Conservation (phyloP, 345 rosid species). For the Syzygium aromaticum region DNA sequence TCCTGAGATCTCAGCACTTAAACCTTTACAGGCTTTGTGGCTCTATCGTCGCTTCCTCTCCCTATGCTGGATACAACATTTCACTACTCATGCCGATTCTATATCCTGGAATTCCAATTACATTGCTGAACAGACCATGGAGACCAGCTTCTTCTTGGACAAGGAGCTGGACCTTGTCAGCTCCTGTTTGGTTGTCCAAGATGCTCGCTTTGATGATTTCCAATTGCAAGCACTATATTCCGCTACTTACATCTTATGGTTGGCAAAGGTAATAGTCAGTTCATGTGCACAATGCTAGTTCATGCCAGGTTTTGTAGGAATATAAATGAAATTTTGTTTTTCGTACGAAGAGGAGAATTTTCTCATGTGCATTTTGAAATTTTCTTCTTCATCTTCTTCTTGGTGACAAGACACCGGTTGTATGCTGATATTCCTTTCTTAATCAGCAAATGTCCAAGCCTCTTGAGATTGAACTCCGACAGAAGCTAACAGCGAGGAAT, state of each 20-base stretch:
- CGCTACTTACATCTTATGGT: constrained; percentile 55
- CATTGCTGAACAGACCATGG: constrained; percentile 10
- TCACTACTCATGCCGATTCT: constrained; percentile 7
- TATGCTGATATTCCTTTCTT: not conserved
- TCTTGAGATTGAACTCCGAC: not conserved
- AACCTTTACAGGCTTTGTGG: constrained; percentile 60
- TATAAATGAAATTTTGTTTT: not conserved
- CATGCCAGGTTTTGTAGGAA: not conserved
- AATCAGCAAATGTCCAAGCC: constrained; percentile 7
- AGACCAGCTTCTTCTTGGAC: constrained; percentile 30
- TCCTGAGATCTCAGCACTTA: not conserved
- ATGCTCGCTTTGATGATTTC: constrained; percentile 51
- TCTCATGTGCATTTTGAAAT: not conserved
- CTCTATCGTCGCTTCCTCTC: constrained; percentile 80
- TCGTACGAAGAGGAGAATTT: not conserved
- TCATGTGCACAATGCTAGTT: not conserved
- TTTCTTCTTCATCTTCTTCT: not conserved
- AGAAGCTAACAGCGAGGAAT: not conserved
- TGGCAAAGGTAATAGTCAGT: constrained; percentile 46
- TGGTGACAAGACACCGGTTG: not conserved
- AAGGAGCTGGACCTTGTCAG: constrained; percentile 44
- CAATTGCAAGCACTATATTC: constrained; percentile 59
- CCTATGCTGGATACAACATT: constrained; percentile 38
- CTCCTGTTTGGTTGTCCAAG: constrained; percentile 41
- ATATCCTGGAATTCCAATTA: constrained; percentile 4